Percentiles rank a stretch among this genome's conserved stretches.
phyloP scores from a whole-genome alignment of 1,284 basidiomycete species.

The Trametes polyzona region DNA sequence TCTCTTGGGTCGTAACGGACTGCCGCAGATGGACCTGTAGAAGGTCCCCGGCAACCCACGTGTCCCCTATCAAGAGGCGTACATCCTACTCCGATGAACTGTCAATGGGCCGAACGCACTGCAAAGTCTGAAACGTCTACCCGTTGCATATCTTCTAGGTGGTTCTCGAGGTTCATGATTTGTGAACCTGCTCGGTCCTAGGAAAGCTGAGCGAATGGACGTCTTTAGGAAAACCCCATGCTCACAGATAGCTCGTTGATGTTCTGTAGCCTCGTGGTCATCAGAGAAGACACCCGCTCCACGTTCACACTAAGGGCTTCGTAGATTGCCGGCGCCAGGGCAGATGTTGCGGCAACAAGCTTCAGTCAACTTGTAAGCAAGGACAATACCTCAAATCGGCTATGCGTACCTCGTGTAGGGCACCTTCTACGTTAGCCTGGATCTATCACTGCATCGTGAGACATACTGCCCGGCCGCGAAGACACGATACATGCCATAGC shows the following conservation, averaged over 20 bases:
- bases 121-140: conserved; percentile 23
- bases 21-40: conserved; percentile 33
- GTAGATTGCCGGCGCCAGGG: conserved; percentile 1
- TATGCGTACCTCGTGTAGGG: not conserved
- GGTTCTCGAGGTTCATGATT: conserved; percentile 31
- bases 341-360: conserved; percentile 1
- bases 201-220: not conserved
- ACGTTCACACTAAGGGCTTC: not conserved
- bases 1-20: conserved; percentile 35
- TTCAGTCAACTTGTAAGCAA: not conserved
- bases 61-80: conserved; percentile 25
- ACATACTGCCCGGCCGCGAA: not conserved
- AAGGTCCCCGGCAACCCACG: conserved; percentile 29
- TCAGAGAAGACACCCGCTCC: not conserved
- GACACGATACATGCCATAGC: not conserved
- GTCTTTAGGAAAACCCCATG: not conserved
- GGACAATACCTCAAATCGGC: too few relatives aligned
- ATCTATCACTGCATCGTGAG: not conserved
- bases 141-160: conserved; percentile 35
- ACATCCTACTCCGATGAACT: conserved; percentile 11
- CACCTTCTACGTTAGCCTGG: not conserved
- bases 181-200: conserved; percentile 34
- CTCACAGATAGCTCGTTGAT: conserved; percentile 18
- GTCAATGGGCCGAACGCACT: not conserved
- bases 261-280: not conserved